Evolutionary conservation across 129 eudicot genomes (phyloP).

Genomic region (Flaveria ramosissima): DNA sequence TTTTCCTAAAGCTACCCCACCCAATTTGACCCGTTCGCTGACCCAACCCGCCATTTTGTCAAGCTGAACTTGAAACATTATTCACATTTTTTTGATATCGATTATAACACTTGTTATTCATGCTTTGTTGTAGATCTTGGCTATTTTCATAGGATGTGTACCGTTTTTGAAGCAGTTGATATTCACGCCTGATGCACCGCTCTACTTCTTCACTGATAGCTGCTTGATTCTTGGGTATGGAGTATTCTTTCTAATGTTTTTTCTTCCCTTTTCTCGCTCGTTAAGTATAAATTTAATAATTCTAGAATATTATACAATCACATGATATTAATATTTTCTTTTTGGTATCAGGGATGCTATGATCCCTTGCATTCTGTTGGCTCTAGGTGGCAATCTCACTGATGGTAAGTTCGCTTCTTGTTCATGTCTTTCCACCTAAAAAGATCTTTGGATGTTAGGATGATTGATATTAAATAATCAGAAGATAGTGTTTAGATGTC

Average conservation of each 20-base stretch:
- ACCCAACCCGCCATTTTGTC: neutral
- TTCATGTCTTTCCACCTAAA: neutral
- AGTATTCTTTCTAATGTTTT: conserved; percentile 3
- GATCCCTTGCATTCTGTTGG: conserved; percentile 97
- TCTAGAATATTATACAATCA: neutral
- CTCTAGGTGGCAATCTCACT: conserved; percentile 92
- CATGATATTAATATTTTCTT: neutral
- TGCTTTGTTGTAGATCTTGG: conserved; percentile 65
- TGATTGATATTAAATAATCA: neutral
- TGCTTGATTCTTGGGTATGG: conserved; percentile 95
- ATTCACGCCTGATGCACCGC: conserved; percentile 90
- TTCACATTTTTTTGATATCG: neutral
- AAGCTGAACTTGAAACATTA: neutral
- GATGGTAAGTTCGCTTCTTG: conserved; percentile 66
- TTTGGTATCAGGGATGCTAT: conserved; percentile 79
- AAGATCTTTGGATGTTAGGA: neutral
- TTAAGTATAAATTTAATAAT: neutral
- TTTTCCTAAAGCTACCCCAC: neutral
- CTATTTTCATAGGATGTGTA: conserved; percentile 75
- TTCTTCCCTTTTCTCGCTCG: conserved; percentile 6
- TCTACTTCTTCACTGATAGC: conserved; percentile 93
- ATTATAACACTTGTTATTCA: neutral
- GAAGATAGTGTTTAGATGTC: conserved; percentile 11
- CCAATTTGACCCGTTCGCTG: neutral
- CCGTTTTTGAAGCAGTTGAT: conserved; percentile 75